Percentiles rank a stretch among this genome's conserved stretches.
Conservation (phyloP, 257 asterid species). For the Striga asiatica region DNA sequence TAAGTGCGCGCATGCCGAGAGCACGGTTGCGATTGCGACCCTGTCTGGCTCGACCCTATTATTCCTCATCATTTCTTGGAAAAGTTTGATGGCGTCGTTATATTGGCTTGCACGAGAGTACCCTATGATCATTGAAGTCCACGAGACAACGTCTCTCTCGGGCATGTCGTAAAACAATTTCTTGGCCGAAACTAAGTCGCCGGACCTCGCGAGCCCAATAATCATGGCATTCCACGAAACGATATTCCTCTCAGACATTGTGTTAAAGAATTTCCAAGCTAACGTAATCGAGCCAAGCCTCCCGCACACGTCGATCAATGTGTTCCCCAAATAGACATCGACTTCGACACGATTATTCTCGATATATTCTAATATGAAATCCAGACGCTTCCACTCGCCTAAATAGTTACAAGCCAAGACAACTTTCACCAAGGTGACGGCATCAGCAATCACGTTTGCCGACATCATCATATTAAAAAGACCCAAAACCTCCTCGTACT, state of each 20-base stretch:
- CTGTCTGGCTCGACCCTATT: constrained; percentile 28
- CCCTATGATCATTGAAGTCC: constrained; percentile 43
- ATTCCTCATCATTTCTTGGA: constrained; percentile 35
- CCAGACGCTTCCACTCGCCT: constrained; percentile 24
- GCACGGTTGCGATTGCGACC: constrained; percentile 25
- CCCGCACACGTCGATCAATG: constrained; percentile 30
- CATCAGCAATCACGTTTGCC: constrained; percentile 27
- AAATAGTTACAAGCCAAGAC: constrained; percentile 27
- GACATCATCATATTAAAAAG: constrained; percentile 25
- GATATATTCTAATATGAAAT: constrained; percentile 25
- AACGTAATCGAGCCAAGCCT: constrained; percentile 17
- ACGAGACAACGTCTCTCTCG: constrained; percentile 32
- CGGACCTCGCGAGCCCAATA: constrained; percentile 26
- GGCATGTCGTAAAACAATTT: constrained; percentile 34
- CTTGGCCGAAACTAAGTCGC: constrained; percentile 27
- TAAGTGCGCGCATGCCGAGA: constrained; percentile 35
- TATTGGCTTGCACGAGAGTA: constrained; percentile 25
- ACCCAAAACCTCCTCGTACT: constrained; percentile 26
- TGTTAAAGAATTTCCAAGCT: constrained; percentile 23
- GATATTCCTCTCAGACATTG: constrained; percentile 22
- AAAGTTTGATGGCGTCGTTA: constrained; percentile 24
- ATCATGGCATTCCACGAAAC: constrained; percentile 41
- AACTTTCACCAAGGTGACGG: constrained; percentile 39
- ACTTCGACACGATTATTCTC: constrained; percentile 21
- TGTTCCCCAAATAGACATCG: constrained; percentile 35